Base-by-base conservation (phyloP, 768 basidiomycete genomes). In the Suillus tomentosus region DNA sequence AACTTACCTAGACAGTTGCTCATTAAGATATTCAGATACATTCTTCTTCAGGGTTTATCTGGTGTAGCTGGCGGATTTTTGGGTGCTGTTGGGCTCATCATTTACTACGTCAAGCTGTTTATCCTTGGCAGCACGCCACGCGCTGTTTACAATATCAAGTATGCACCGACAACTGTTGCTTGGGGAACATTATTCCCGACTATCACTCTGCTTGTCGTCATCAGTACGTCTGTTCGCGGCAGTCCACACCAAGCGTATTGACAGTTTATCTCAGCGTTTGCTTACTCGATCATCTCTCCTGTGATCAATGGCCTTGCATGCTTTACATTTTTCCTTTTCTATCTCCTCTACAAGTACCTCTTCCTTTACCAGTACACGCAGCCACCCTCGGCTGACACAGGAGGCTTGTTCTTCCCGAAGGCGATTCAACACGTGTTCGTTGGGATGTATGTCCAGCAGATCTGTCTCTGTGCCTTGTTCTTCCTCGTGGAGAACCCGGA, bases 371-470 rank as follows among this genome's bases (percentile, higher is more conserved):
- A 85, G 65, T 85, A 86, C 70, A 87, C 92, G 62, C 89, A 94
- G 73, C 85, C 88, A 4, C 73, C 82, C 0, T 77, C 82, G 5
- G 79, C 79, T 58, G 95, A 97, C 62, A 96, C 95, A 0, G 96
- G 96, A 43, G 97, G 97, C 0, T 73, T 93, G 57, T 99, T 97
- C 82, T 99, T 95, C 83, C 96, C 96, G 27, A 92, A 89, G 76
- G 96, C 97, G 5, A 86, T 99, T 34, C 88, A 92, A 57, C 97
- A 99, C 71, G 72, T 96, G 37, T 98, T 99, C 68, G 94, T 95
- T 24, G 97, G 96, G 3, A 70, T 99, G 73, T 99, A 99, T 73
- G 83, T 99, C 53, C 86, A 96, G 74, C 89, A 97, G 73, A 71
- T 98, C 57, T 95, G 92, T 73, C 79, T 97, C 42, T 84, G 85